phyloP scores from a whole-genome alignment of 495 filamentous ascomycete species.

The Hypoxylon intermedium region DNA sequence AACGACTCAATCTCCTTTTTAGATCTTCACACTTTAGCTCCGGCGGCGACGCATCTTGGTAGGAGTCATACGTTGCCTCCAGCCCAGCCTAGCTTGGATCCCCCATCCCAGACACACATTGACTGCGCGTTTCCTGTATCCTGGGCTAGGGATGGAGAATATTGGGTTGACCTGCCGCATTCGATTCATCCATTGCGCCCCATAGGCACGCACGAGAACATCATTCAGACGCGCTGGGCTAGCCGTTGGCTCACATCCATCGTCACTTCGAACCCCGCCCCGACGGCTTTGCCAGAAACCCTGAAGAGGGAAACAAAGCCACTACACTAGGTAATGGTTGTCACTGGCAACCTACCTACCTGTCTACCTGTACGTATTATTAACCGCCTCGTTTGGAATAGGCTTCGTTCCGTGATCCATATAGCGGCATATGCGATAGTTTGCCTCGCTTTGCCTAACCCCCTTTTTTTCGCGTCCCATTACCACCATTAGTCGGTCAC shows the following conservation, averaged over 20 bases:
- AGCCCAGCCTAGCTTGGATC: constrained; percentile 32
- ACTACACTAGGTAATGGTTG: constrained; percentile 28
- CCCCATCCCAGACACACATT: constrained; percentile 28
- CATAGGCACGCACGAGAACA: constrained; percentile 24
- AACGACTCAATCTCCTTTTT: constrained; percentile 21
- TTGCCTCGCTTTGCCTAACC: constrained; percentile 20
- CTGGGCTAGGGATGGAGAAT: constrained; percentile 11
- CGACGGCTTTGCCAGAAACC: constrained; percentile 22
- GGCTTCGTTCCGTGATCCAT: constrained; percentile 19
- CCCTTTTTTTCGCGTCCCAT: constrained; percentile 23
- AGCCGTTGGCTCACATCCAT: not conserved
- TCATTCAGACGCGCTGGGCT: constrained; percentile 3
- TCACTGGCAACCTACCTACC: too few species aligned
- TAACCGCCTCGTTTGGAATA: constrained; percentile 21
- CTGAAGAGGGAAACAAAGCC: constrained; percentile 25
- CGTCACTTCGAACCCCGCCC: constrained; percentile 22
- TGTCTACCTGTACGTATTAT: constrained; percentile 14
- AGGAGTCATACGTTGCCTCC: constrained; percentile 30
- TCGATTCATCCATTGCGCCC: constrained; percentile 23
- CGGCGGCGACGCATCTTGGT: constrained; percentile 25
- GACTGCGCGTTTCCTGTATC: not conserved
- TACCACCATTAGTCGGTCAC: constrained; percentile 19
- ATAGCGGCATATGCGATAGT: constrained; percentile 16
- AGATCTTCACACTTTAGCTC: constrained; percentile 35
- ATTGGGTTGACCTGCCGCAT: constrained; percentile 33